A percentile compares a stretch with the other conserved stretches of the same genome.
phyloP scores from a whole-genome alignment of 202 grass and related monocot genomes.

The Setaria italica region DNA sequence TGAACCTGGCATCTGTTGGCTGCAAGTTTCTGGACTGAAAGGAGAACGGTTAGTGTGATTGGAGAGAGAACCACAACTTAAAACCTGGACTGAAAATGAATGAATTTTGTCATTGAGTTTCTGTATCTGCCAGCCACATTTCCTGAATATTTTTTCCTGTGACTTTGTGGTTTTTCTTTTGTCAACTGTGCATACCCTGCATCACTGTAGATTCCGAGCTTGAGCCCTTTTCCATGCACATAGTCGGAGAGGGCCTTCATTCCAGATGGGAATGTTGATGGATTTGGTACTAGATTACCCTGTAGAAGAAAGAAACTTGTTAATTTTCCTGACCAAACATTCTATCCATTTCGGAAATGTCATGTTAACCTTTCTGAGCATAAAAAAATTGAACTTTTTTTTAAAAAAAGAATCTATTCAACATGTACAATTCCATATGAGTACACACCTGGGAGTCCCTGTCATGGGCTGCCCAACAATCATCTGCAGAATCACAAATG shows the following conservation, averaged over 20 bases:
- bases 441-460: constrained; percentile 59
- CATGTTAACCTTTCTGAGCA: not conserved
- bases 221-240: constrained; percentile 64
- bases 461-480: constrained; percentile 57
- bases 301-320: not conserved
- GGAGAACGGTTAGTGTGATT: not conserved
- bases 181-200: constrained; percentile 50
- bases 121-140: constrained; percentile 34
- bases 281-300: constrained; percentile 60
- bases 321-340: not conserved
- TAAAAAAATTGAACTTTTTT: not conserved
- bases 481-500: constrained; percentile 48
- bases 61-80: not conserved
- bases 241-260: constrained; percentile 65
- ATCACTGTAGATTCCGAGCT: constrained; percentile 68
- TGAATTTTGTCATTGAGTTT: constrained; percentile 13
- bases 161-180: not conserved
- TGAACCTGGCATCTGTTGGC: constrained; percentile 21
- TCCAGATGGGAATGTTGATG: constrained; percentile 64
- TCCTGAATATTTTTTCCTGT: not conserved
- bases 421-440: not conserved
- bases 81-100: not conserved
- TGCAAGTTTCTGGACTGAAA: constrained; percentile 32
- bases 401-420: not conserved
- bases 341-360: not conserved